Evolutionary conservation across 441 rosid genomes (phyloP).

Genomic region (Euphorbia neoarborescens): DNA sequence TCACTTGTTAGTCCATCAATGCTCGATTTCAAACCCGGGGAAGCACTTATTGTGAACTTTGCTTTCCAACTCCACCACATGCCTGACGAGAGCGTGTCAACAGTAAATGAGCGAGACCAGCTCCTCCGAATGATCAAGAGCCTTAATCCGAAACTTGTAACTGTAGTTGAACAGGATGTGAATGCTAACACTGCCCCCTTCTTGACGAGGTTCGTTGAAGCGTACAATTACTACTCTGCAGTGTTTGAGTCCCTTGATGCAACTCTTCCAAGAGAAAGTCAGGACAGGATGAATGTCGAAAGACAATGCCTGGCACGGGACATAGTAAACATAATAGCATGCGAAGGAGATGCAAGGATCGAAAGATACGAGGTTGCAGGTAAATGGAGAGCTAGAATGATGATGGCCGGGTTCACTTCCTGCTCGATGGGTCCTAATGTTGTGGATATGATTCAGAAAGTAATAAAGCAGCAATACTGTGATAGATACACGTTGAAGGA

Average conservation of each 20-base stretch:
- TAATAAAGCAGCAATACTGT: slow-evolving; percentile 56
- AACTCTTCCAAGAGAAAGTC: slow-evolving; percentile 90
- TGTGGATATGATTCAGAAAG: slow-evolving; percentile 36
- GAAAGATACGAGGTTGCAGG: slow-evolving; percentile 91
- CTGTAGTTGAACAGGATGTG: slow-evolving; percentile 87
- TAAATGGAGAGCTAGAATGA: slow-evolving; percentile 96
- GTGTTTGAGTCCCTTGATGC: slow-evolving; percentile 86
- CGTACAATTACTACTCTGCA: slow-evolving; percentile 85
- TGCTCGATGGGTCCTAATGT: slow-evolving; percentile 52
- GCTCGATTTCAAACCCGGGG: slow-evolving; percentile 56
- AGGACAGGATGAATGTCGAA: slow-evolving; percentile 92
- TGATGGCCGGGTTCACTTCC: slow-evolving; percentile 77
- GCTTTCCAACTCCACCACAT: slow-evolving; percentile 98
- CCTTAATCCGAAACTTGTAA: slow-evolving; percentile 81
- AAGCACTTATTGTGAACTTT: slow-evolving; percentile 75
- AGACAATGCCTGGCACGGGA: slow-evolving; percentile 95
- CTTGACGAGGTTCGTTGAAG: slow-evolving; percentile 65
- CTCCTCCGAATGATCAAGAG: slow-evolving; percentile 85
- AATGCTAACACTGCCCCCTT: slow-evolving; percentile 93
- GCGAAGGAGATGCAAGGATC: slow-evolving; percentile 93
- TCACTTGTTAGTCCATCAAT: slow-evolving; percentile 61
- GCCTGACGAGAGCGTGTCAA: slow-evolving; percentile 98
- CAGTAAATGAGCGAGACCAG: slow-evolving; percentile 79
- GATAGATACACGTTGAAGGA: slow-evolving; percentile 57
- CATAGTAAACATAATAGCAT: slow-evolving; percentile 83